These are phyloP conservation scores for Leptographium wingfieldii DNA, from an alignment of 2,329 filamentous ascomycete genomes.

Conservation along the genomic window DNA sequence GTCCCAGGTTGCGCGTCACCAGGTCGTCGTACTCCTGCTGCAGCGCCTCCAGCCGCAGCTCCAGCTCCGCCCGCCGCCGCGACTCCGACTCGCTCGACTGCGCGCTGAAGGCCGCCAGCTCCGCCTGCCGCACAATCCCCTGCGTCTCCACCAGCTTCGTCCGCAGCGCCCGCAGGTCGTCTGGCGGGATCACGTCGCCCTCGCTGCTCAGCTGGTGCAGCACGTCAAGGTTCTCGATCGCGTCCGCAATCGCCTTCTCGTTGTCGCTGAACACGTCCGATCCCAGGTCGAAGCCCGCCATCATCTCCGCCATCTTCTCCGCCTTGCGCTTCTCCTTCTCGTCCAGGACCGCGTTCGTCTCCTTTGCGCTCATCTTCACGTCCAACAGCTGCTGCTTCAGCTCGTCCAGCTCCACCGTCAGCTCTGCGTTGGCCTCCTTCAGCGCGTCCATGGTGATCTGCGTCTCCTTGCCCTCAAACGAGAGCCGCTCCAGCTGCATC, in stretches of 20 bases:
- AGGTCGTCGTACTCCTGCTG: conserved; percentile 78
- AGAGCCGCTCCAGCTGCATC: conserved; percentile 92
- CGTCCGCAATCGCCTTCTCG: conserved; percentile 69
- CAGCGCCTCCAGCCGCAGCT: conserved; percentile 59
- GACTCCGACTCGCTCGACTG: conserved; percentile 51
- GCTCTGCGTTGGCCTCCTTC: conserved; percentile 88
- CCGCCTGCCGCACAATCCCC: conserved; percentile 82
- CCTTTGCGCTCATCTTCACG: conserved; percentile 92
- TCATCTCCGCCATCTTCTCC: conserved; percentile 99
- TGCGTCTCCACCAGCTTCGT: conserved; percentile 78
- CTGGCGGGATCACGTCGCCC: conserved; percentile 69
- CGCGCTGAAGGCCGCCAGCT: conserved; percentile 66
- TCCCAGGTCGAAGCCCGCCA: conserved; percentile 94
- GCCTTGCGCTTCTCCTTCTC: conserved; percentile 99
- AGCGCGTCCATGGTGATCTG: conserved; percentile 95
- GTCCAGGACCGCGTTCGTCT: conserved; percentile 76
- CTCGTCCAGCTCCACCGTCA: conserved; percentile 84
- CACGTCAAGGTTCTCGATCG: conserved; percentile 71
- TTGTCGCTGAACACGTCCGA: conserved; percentile 90
- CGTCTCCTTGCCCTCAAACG: conserved; percentile 93
- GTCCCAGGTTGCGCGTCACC: conserved; percentile 64
- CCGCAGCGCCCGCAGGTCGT: conserved; percentile 67
- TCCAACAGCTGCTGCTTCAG: conserved; percentile 93
- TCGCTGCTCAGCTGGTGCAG: conserved; percentile 64
- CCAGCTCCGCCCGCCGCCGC: conserved; percentile 62